Evolutionary conservation across 2,329 filamentous ascomycete genomes (phyloP).

Genomic region (Penicillium vulpinum): DNA sequence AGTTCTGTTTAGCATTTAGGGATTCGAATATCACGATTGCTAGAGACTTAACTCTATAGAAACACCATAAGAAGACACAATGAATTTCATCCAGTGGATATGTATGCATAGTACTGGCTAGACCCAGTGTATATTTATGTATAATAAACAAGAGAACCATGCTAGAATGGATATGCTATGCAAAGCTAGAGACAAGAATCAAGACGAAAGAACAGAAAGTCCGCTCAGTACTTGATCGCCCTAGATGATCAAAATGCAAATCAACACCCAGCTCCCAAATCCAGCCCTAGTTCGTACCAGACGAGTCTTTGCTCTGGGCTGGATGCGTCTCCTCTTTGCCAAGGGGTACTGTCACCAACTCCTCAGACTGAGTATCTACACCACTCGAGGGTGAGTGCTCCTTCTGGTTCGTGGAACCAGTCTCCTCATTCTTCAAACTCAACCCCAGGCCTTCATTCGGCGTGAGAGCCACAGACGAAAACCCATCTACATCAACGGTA

Average conservation of each 20-base stretch:
- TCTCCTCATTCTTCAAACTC: conserved; percentile 4
- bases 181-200: not conserved
- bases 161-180: conserved; percentile 14
- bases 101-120: not conserved
- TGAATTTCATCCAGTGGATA: not conserved
- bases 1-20: not conserved
- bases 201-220: not conserved
- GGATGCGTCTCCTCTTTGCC: conserved; percentile 7
- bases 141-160: conserved; percentile 5
- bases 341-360: conserved; percentile 2
- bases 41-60: not conserved
- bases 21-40: not conserved
- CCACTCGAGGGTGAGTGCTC: not conserved
- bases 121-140: not conserved
- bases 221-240: not conserved
- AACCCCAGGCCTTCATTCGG: conserved; percentile 16
- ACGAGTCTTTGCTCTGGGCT: conserved; percentile 2
- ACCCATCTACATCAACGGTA: conserved; percentile 18
- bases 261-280: not conserved
- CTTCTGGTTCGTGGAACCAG: not conserved
- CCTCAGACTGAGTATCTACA: not conserved
- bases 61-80: not conserved
- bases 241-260: conserved; percentile 1
- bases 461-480: conserved; percentile 18
- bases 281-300: conserved; percentile 4